Evolutionary conservation across 2,329 filamentous ascomycete genomes (phyloP), one percentile per base, ranked within the genome.

Genomic region (Ophiosphaerella herpotricha): DNA sequence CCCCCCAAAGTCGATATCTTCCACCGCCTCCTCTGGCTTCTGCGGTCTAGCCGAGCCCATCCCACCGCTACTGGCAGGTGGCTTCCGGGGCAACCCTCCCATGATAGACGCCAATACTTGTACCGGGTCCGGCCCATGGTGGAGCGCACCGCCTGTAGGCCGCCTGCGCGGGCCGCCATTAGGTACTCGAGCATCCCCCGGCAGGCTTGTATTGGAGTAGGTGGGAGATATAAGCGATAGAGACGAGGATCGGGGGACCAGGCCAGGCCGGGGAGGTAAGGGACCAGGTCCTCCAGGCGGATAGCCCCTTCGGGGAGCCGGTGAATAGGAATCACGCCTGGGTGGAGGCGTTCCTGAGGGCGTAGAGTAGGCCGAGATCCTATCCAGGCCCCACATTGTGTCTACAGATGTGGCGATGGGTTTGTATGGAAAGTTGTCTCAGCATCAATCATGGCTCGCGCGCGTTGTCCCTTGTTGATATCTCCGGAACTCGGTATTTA

Each of bases 321-420:
- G 88, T 56, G 90, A 91, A 67, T 85, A 88, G 42, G 87, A 79
- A 69, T 90, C 85, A 70, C 82, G 85, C 52, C 81, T 80, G 32
- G 52, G 85, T 77, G 67, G 85, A 47, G 85, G 83, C 50, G 85
- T 84, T 56, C 83, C 81, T 48, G 83, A 79, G 74, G 84, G 78
- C 71, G 83, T 85, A 49, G 86, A 82, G 73, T 88, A 86, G 64
- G 82, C 85, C 58, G 88, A 87, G 59, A 96, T 85, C 72, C 91
- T 88, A 78, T 96, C 91, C 69, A 95, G 85, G 2, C 69, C 69
- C 91, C 91, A 96, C 90, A 96, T 96, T 50, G 50, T 68, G 63
- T 46, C 31, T 44, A 26, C 18, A 9, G 21, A 23, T 18, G 43
- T n/a, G 18, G 35, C 14, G 36, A 21, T 34, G 32, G 14, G 33